Percentiles rank a stretch among this genome's conserved stretches.
Conservation (phyloP, 768 basidiomycete species). For the Hydnum rufescens region DNA sequence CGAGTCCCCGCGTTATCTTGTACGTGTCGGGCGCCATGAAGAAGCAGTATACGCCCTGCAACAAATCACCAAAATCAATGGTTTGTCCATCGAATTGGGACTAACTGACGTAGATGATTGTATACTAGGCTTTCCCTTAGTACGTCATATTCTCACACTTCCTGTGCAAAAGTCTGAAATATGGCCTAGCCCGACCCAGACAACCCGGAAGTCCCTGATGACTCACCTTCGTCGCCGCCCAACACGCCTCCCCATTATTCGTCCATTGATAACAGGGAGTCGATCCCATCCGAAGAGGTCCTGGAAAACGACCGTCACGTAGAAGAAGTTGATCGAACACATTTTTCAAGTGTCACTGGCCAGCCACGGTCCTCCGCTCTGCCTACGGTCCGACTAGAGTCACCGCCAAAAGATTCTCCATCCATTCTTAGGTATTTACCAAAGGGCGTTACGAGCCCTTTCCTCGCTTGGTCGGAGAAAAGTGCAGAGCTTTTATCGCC, state of each 20-base stretch:
- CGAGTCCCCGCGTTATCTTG: conserved; percentile 87
- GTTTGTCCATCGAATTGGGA: conserved; percentile 42
- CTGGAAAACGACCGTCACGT: too few species aligned
- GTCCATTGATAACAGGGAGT: neutral
- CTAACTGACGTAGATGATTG: conserved; percentile 55
- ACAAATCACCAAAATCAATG: conserved; percentile 75
- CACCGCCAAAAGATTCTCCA: too few species aligned
- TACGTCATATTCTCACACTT: neutral
- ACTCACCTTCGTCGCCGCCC: too few species aligned
- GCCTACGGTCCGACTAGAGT: too few species aligned
- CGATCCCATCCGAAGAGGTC: too few species aligned
- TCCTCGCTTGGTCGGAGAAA: conserved; percentile 50
- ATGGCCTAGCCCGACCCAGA: too few species aligned
- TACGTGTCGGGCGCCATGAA: conserved; percentile 63
- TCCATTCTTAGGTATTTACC: neutral
- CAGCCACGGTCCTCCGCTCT: too few species aligned
- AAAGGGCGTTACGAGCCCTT: conserved; percentile 30
- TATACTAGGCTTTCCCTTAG: conserved; percentile 11
- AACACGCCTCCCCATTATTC: too few species aligned
- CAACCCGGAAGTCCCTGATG: too few species aligned
- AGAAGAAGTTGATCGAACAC: too few species aligned
- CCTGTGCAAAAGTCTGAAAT: neutral
- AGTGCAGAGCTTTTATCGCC: conserved; percentile 50
- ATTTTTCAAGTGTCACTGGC: too few species aligned
- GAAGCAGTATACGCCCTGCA: conserved; percentile 73